Conservation (phyloP, 2,329 filamentous ascomycete species). For the Gremmenia infestans region DNA sequence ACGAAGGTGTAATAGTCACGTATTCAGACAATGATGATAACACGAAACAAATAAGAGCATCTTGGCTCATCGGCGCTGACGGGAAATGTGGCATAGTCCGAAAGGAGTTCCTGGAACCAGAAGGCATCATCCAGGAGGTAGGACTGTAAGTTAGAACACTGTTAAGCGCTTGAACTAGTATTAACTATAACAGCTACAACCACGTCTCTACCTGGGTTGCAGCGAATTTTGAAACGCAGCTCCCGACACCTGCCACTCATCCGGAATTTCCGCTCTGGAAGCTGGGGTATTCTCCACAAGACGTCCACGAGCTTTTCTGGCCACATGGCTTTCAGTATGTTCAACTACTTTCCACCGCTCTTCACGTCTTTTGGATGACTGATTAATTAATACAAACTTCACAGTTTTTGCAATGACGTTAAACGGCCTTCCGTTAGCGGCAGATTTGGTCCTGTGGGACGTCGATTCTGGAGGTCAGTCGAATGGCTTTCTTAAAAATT, state of each 20-base stretch:
- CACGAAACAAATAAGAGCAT: neutral
- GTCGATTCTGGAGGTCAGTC: constrained; percentile 38
- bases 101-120: constrained; percentile 18
- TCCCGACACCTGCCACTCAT: constrained; percentile 42
- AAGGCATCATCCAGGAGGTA: constrained; percentile 34
- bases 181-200: neutral
- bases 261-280: constrained; percentile 45
- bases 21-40: neutral
- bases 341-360: too few relatives aligned
- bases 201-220: constrained; percentile 38
- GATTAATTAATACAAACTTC: too few relatives aligned
- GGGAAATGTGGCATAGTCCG: constrained; percentile 15
- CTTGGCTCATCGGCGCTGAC: constrained; percentile 14
- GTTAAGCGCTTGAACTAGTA: constrained; percentile 6
- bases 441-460: constrained; percentile 32
- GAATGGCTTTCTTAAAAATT: too few relatives aligned
- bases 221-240: constrained; percentile 39
- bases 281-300: constrained; percentile 39
- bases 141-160: constrained; percentile 3
- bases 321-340: constrained; percentile 34
- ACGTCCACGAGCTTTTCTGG: constrained; percentile 45
- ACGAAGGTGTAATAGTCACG: neutral
- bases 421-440: constrained; percentile 39
- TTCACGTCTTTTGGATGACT: too few relatives aligned
- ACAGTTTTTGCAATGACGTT: constrained; percentile 39